phyloP scores from a whole-genome alignment of 176 grass and related monocot genomes.

The Hordeum vulgare region MorexV3_pseudomolecules_assembly NC_058519.1:620401497-620401996 shows the following conservation, averaged over 20 bases:
- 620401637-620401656: slow-evolving; percentile 21
- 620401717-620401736: slow-evolving; percentile 81
- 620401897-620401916: neutral
- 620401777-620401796: slow-evolving; percentile 8
- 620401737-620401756: slow-evolving; percentile 59
- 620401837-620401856: slow-evolving; percentile 1
- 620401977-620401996: neutral
- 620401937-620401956: neutral
- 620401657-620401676: slow-evolving; percentile 11
- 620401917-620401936: slow-evolving; percentile 4
- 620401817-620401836: slow-evolving; percentile 18
- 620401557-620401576: slow-evolving; percentile 13
- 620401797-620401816: neutral
- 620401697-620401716: slow-evolving; percentile 69
- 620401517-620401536: neutral
- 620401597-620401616: slow-evolving; percentile 9
- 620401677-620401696: slow-evolving; percentile 36
- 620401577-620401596: slow-evolving; percentile 40
- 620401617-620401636: neutral
- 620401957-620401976: neutral
- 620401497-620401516: neutral
- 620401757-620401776: slow-evolving; percentile 22
- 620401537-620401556: neutral
- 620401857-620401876: slow-evolving; percentile 20
- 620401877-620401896: slow-evolving; percentile 14